A percentile compares a stretch with the other conserved stretches of the same genome.
phyloP scores from a whole-genome alignment of 129 eudicot genomes.

The Gnaphalium uliginosum region DNA sequence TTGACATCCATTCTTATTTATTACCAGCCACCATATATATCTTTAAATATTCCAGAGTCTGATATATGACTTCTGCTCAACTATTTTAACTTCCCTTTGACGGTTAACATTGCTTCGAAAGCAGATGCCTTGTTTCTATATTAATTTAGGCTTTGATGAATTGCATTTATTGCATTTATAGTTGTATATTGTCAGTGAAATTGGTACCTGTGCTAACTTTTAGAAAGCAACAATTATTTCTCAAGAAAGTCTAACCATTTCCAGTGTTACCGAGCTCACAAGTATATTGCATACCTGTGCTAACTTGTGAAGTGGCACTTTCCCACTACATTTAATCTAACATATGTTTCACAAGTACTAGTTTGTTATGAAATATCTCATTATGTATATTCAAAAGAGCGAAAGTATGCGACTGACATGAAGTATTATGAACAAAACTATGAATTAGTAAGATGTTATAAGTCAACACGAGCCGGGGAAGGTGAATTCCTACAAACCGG shows the following conservation, averaged over 20 bases:
- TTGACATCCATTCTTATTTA: not conserved
- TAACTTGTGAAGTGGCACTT: no score
- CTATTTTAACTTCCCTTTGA: not conserved
- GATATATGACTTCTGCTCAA: not conserved
- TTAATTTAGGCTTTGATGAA: not conserved
- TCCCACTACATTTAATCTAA: no score
- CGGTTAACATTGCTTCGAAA: not conserved
- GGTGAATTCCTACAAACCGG: conserved; percentile 75
- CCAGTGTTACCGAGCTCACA: no score
- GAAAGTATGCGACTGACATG: not conserved
- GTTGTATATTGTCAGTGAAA: not conserved
- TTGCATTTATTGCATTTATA: not conserved
- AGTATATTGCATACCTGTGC: no score
- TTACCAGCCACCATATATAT: not conserved
- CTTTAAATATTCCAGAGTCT: not conserved
- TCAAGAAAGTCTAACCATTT: not conserved
- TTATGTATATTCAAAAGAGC: conserved; percentile 5
- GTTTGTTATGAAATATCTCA: not conserved
- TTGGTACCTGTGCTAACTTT: not conserved
- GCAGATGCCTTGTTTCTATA: not conserved
- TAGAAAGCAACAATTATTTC: not conserved
- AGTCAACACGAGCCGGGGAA: conserved; percentile 37
- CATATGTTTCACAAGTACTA: not conserved
- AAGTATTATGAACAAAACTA: conserved; percentile 14
- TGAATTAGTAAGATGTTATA: not conserved